Percentiles rank a stretch among this genome's conserved stretches.
These are phyloP conservation scores for Ascocoryne sarcoides DNA, from an alignment of 2,329 filamentous ascomycete genomes.

Conservation along the genomic window DNA sequence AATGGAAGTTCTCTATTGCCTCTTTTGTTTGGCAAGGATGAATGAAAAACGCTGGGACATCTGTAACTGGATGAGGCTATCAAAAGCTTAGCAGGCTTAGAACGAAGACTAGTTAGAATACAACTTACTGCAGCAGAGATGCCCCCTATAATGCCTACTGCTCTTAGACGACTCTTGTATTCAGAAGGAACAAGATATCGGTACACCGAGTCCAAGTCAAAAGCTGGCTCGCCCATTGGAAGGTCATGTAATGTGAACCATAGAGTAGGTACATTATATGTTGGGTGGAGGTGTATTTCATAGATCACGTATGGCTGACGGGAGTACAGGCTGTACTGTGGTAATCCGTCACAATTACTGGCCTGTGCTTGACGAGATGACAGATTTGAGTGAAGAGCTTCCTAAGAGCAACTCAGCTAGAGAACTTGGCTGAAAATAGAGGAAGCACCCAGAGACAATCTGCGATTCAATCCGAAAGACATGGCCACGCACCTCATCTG, in stretches of 20 bases:
- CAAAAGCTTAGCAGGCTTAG: conserved; percentile 4
- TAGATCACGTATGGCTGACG: conserved; percentile 44
- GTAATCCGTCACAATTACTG: conserved; percentile 3
- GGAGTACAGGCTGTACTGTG: conserved; percentile 21
- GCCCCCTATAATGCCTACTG: conserved; percentile 57
- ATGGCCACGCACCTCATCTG: conserved; percentile 26
- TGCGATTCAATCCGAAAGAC: too few species aligned
- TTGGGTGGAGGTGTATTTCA: conserved; percentile 66
- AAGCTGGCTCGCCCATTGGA: conserved; percentile 41
- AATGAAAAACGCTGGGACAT: conserved; percentile 75
- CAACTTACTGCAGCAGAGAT: conserved; percentile 67
- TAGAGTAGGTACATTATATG: conserved; percentile 65
- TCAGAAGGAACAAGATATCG: conserved; percentile 58
- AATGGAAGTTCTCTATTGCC: conserved; percentile 59
- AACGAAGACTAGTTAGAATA: background rate
- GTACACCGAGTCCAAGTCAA: conserved; percentile 62
- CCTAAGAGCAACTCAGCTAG: too few species aligned
- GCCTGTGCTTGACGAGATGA: too few species aligned
- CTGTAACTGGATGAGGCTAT: conserved; percentile 62
- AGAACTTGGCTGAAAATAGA: too few species aligned
- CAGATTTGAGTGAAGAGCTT: conserved; percentile 15
- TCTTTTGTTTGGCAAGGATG: conserved; percentile 87
- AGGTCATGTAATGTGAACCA: conserved; percentile 62
- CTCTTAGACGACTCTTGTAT: conserved; percentile 52
- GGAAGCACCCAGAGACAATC: too few species aligned